A percentile compares a stretch with the other conserved stretches of the same genome.
phyloP scores from a whole-genome alignment of 495 filamentous ascomycete genomes.

The Aspergillus kassunensis region DNA sequence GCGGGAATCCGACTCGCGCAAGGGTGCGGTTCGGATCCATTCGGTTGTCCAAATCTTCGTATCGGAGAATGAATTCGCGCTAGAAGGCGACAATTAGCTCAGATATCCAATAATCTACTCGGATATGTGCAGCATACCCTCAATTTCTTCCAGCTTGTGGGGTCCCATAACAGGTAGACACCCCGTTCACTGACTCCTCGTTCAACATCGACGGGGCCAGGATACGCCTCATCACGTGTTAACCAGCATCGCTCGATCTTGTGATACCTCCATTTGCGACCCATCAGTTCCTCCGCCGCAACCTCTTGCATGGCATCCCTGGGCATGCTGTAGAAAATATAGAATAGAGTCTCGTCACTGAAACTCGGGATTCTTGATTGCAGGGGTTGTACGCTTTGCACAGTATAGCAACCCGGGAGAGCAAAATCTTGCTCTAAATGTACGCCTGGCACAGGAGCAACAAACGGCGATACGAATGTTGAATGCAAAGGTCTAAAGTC shows the following conservation, averaged over 20 bases:
- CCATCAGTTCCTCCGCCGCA: constrained; percentile 74
- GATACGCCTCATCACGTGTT: constrained; percentile 74
- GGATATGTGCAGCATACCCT: constrained; percentile 52
- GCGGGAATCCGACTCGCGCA: constrained; percentile 34
- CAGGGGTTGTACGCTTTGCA: constrained; percentile 79
- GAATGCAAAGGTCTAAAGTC: constrained; percentile 53
- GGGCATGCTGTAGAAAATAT: constrained; percentile 91
- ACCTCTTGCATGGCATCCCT: constrained; percentile 79
- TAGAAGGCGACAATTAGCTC: constrained; percentile 26
- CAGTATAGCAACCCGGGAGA: constrained; percentile 79
- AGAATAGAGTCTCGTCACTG: constrained; percentile 87
- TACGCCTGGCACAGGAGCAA: constrained; percentile 58
- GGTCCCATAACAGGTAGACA: constrained; percentile 86
- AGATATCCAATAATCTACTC: not conserved
- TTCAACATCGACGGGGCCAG: constrained; percentile 57
- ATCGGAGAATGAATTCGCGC: constrained; percentile 76
- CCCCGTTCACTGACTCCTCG: constrained; percentile 72
- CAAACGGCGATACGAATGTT: constrained; percentile 68
- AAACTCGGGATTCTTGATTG: constrained; percentile 76
- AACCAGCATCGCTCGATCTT: constrained; percentile 86
- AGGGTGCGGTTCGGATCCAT: constrained; percentile 39
- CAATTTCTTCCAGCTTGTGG: constrained; percentile 76
- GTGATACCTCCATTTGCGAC: constrained; percentile 90
- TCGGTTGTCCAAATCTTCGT: constrained; percentile 68
- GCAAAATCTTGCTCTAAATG: constrained; percentile 74